Evolutionary conservation across 2,329 filamentous ascomycete species (phyloP).

Genomic region (Bisporella sp.): DNA sequence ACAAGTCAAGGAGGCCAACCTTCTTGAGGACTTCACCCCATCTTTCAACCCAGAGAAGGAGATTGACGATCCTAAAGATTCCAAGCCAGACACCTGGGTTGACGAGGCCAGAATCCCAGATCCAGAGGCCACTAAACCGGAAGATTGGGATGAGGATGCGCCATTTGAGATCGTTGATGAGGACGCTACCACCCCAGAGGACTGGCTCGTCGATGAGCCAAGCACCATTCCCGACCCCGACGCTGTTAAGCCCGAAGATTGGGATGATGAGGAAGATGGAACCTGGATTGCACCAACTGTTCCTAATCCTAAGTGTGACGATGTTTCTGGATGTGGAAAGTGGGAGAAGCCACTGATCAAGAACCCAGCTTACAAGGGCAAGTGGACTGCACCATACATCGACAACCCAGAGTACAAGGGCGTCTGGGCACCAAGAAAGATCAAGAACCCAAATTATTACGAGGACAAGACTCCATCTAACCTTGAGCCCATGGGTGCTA

Average conservation of each 20-base stretch:
- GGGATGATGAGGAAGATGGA: conserved; percentile 99
- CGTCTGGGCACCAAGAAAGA: conserved; percentile 88
- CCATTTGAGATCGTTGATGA: conserved; percentile 94
- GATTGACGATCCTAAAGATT: conserved; percentile 91
- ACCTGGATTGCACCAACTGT: conserved; percentile 84
- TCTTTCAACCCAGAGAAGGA: conserved; percentile 91
- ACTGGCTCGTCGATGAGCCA: conserved; percentile 93
- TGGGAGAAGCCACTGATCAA: conserved; percentile 89
- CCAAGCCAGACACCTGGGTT: conserved; percentile 93
- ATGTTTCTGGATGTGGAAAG: conserved; percentile 86
- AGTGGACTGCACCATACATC: conserved; percentile 87
- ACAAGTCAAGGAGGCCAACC: conserved; percentile 78
- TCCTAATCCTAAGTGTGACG: conserved; percentile 91
- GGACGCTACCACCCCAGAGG: conserved; percentile 82
- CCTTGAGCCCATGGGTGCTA: conserved; percentile 96
- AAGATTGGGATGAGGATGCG: conserved; percentile 98
- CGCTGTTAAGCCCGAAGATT: conserved; percentile 95
- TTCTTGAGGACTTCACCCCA: conserved; percentile 89
- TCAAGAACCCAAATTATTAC: conserved; percentile 90
- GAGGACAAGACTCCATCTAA: conserved; percentile 96
- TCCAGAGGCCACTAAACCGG: conserved; percentile 90
- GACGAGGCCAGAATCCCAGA: conserved; percentile 88
- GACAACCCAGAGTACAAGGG: conserved; percentile 99
- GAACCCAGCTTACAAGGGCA: conserved; percentile 94
- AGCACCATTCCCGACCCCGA: conserved; percentile 81